Percentiles rank a stretch among this genome's conserved stretches.
Evolutionary conservation across 2,329 filamentous ascomycete genomes (phyloP).

Genomic region (Sphaerostilbella broomeana): DNA sequence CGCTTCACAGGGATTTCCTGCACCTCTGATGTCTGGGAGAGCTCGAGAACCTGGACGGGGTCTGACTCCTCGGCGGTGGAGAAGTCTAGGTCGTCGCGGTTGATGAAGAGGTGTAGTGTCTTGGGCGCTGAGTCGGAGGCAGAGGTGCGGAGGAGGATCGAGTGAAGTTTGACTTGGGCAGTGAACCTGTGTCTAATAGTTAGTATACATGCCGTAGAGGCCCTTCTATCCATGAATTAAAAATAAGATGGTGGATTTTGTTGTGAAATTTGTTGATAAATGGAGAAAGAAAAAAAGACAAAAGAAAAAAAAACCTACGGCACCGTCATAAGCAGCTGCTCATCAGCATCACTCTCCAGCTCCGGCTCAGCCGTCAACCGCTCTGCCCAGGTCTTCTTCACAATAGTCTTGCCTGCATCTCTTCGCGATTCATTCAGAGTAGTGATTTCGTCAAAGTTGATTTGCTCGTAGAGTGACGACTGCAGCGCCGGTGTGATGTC

Average conservation of each 20-base stretch:
- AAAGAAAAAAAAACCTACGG: slow-evolving; percentile 54
- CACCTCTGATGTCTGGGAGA: slow-evolving; percentile 71
- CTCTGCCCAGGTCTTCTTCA: slow-evolving; percentile 89
- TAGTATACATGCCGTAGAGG: neutral
- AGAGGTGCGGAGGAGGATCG: slow-evolving; percentile 77
- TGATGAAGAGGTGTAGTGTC: slow-evolving; percentile 82
- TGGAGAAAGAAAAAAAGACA: neutral
- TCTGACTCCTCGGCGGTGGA: slow-evolving; percentile 59
- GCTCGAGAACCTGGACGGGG: slow-evolving; percentile 68
- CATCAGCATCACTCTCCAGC: slow-evolving; percentile 79
- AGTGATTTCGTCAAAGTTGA: slow-evolving; percentile 77
- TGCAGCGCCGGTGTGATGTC: slow-evolving; percentile 90
- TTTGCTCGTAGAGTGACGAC: slow-evolving; percentile 83
- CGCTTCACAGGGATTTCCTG: slow-evolving; percentile 85
- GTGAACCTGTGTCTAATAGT: slow-evolving; percentile 61
- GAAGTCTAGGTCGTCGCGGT: slow-evolving; percentile 85
- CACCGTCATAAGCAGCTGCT: slow-evolving; percentile 87
- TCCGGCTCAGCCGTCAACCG: slow-evolving; percentile 65
- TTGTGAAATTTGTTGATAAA: neutral
- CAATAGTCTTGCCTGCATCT: slow-evolving; percentile 64
- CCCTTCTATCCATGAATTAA: neutral
- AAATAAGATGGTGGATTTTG: neutral
- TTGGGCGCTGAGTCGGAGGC: slow-evolving; percentile 63
- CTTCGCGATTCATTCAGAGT: slow-evolving; percentile 75
- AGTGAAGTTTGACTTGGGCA: slow-evolving; percentile 86